A percentile compares a stretch with the other conserved stretches of the same genome.
These are phyloP conservation scores for Candida golubevii DNA, from an alignment of 805 yeast genomes.

Conservation along the genomic window DNA sequence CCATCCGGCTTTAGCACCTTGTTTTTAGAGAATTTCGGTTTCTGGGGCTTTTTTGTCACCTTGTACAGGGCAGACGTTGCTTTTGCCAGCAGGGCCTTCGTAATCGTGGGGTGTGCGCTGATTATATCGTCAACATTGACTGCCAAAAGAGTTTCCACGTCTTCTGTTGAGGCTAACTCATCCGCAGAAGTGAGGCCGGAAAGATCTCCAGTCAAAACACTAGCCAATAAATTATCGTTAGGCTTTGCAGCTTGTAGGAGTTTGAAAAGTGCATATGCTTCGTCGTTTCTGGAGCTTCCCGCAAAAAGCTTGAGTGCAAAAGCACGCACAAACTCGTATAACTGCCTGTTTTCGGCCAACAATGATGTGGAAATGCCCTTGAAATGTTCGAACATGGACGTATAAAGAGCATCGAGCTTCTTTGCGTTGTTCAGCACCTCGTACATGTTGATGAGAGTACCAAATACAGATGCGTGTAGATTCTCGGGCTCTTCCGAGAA, in stretches of 20 bases:
- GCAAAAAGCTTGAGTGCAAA: conserved; percentile 29
- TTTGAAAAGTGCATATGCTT: conserved; percentile 19
- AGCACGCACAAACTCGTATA: conserved; percentile 26
- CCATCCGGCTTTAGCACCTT: conserved; percentile 13
- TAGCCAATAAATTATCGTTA: conserved; percentile 23
- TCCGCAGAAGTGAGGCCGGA: conserved; percentile 19
- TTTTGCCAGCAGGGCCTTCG: neutral
- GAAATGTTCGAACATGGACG: conserved; percentile 4
- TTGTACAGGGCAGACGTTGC: conserved; percentile 9
- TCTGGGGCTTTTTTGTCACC: conserved; percentile 22
- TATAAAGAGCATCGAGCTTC: conserved; percentile 2
- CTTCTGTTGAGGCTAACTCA: conserved; percentile 15
- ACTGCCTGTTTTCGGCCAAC: conserved; percentile 11
- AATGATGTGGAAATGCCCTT: conserved; percentile 4
- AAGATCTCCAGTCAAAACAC: conserved; percentile 19
- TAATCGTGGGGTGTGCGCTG: conserved; percentile 1
- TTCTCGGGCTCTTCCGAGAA: conserved; percentile 2
- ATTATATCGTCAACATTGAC: conserved; percentile 25
- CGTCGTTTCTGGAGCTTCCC: conserved; percentile 11
- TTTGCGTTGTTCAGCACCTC: conserved; percentile 5
- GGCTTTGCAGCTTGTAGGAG: conserved; percentile 18
- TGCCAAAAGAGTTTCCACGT: conserved; percentile 31
- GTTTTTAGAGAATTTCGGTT: conserved; percentile 15
- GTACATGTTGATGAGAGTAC: conserved; percentile 10
- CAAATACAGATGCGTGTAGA: conserved; percentile 10